Evolutionary conservation across 2,329 filamentous ascomycete species (phyloP), one percentile per base, ranked within the genome.

Genomic region (Atkinsonella hypoxylon): DNA sequence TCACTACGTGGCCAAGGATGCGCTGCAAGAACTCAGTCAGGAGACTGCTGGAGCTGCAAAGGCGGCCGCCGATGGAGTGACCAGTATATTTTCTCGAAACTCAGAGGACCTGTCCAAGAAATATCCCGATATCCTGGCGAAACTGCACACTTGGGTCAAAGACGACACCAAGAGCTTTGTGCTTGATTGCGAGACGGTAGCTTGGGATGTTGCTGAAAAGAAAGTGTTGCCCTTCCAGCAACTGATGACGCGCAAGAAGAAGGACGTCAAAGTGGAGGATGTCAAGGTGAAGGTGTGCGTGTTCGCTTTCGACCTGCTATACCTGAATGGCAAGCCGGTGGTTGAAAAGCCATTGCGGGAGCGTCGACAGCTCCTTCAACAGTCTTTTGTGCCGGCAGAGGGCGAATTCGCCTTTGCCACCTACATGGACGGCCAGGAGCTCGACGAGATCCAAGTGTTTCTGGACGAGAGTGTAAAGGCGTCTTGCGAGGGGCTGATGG

Each of bases 61-160:
- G 55, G 85, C 88, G 54, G 70, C 77, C 34, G 79, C 77, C 6
- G 76, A 81, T 48, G 91, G 91, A 2, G 79, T 97, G 34, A 83
- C 89, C 9, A 89, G 91, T 47, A 95, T 98, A 59, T 98, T 98
- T 69, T 98, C 93, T 2, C 79, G 93, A 57, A 98, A 98, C 64
- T 97, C 91, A 0, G 93, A 98, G 70, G 91, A 98, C 61, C 67
- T 98, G 46, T 96, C 89, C 9, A 95, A 93, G 68, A 98, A 98
- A 64, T 98, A 98, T 62, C 93, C 93, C 0, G 93, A 98, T 68
- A 89, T 98, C 49, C 79, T 98, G 32, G 83, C 79, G 20, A 95
- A 94, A 65, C 78, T 98, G 12, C 77, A 87, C 38, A 83, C 79
- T 0, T 98, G 93, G 93, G 83, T 98, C 58, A 94, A 94, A 64